Evolutionary conservation across 192 early-diverging fungal species (phyloP).

Genomic region (Backusella psychrophila): DNA sequence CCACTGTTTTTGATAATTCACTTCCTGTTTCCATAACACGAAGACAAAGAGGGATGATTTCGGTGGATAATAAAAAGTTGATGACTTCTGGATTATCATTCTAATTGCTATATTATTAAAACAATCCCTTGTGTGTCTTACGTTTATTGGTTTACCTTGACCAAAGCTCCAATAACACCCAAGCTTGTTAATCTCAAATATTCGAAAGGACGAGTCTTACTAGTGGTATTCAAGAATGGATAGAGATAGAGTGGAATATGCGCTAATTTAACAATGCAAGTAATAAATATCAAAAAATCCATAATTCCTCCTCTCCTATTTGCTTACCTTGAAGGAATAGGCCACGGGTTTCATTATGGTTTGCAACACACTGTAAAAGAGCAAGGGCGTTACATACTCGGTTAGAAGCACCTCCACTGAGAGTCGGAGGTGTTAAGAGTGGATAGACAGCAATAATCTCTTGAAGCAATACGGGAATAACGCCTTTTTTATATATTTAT

Average conservation of each 20-base stretch:
- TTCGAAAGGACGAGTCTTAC: slow-evolving; percentile 94
- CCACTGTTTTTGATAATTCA: slow-evolving; percentile 97
- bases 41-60: slow-evolving; percentile 96
- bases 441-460: slow-evolving; percentile 97
- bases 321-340: slow-evolving; percentile 75
- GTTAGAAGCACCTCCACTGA: slow-evolving; percentile 88
- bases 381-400: slow-evolving; percentile 97
- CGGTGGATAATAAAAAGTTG: slow-evolving; percentile 92
- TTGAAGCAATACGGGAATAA: slow-evolving; percentile 94
- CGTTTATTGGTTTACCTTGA: slow-evolving; percentile 62
- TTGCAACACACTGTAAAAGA: slow-evolving; percentile 93
- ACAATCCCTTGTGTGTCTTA: not conserved
- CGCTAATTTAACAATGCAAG: slow-evolving; percentile 41
- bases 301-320: not conserved
- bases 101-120: slow-evolving; percentile 10
- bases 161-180: slow-evolving; percentile 94
- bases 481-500: slow-evolving; percentile 47
- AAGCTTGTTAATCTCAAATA: slow-evolving; percentile 92
- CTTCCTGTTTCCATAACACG: slow-evolving; percentile 98
- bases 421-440: slow-evolving; percentile 79
- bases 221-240: slow-evolving; percentile 94
- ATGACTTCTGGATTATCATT: slow-evolving; percentile 97
- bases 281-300: not conserved
- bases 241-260: slow-evolving; percentile 98
- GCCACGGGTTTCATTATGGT: slow-evolving; percentile 88